phyloP scores from a whole-genome alignment of 495 filamentous ascomycete genomes.

The Neurospora discreta region DNA sequence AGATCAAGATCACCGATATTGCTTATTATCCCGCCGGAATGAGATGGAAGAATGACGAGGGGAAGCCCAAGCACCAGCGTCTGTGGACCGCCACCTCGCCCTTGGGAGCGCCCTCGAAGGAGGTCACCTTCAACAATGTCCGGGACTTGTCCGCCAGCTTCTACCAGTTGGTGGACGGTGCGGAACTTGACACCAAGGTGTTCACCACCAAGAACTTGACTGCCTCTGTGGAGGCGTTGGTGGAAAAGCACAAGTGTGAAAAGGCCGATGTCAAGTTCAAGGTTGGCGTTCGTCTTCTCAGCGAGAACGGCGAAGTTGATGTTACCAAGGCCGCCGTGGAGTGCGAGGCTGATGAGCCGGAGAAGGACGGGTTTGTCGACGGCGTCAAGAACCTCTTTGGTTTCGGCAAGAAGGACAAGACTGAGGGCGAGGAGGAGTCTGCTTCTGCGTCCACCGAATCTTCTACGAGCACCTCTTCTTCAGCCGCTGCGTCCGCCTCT shows the following conservation, averaged over 20 bases:
- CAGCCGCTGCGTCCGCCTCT: conserved; percentile 30
- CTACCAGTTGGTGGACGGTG: conserved; percentile 53
- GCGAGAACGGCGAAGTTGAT: conserved; percentile 72
- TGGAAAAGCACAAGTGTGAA: conserved; percentile 64
- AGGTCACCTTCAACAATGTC: conserved; percentile 75
- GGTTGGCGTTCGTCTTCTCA: conserved; percentile 59
- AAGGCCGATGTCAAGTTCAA: conserved; percentile 68
- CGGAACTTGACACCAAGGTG: conserved; percentile 36
- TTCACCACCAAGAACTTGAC: conserved; percentile 78
- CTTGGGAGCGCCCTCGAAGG: conserved; percentile 65
- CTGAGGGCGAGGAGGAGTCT: conserved; percentile 33
- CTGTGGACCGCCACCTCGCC: conserved; percentile 73
- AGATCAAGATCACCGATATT: conserved; percentile 70
- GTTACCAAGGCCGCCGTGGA: conserved; percentile 65
- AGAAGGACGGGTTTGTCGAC: conserved; percentile 75
- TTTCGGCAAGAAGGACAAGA: conserved; percentile 79
- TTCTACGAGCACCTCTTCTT: conserved; percentile 30
- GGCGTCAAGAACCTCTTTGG: conserved; percentile 93
- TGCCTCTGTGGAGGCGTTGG: conserved; percentile 60
- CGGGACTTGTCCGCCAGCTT: conserved; percentile 77
- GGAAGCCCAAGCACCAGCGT: conserved; percentile 44
- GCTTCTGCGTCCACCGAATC: conserved; percentile 24
- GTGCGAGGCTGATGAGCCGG: conserved; percentile 60
- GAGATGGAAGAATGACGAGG: conserved; percentile 61
- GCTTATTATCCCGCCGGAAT: conserved; percentile 62